Conservation (phyloP, 1,284 basidiomycete species). For the Gastroboletus turbinatus region DNA sequence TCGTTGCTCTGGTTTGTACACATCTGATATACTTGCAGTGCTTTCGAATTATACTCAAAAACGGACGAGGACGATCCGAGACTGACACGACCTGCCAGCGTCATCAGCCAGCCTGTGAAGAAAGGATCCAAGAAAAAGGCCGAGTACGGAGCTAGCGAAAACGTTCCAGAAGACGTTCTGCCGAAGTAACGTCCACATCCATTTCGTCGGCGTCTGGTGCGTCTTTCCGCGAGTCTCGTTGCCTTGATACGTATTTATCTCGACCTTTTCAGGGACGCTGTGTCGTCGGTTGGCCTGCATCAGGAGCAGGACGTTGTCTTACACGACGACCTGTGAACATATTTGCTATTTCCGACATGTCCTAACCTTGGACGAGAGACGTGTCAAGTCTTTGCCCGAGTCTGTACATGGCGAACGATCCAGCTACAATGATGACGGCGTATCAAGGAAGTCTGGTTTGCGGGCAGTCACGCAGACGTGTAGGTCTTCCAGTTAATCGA, state of each 20-base stretch:
- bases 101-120: conserved; percentile 10
- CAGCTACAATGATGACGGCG: conserved; percentile 4
- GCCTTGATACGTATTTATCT: not conserved
- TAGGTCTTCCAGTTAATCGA: conserved; percentile 20
- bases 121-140: conserved; percentile 15
- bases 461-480: conserved; percentile 38
- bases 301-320: conserved; percentile 28
- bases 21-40: conserved; percentile 16
- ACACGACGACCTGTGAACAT: conserved; percentile 29
- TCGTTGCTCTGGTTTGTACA: not conserved
- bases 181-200: conserved; percentile 26
- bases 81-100: conserved; percentile 7
- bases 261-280: conserved; percentile 28
- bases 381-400: conserved; percentile 43
- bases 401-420: conserved; percentile 31
- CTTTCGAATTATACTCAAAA: conserved; percentile 32
- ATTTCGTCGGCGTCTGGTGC: conserved; percentile 41
- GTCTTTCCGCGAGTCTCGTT: not conserved
- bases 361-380: conserved; percentile 39
- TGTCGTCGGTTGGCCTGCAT: conserved; percentile 38
- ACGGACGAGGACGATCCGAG: conserved; percentile 17
- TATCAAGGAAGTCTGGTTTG: conserved; percentile 39
- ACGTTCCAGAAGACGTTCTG: conserved; percentile 30
- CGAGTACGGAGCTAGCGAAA: conserved; percentile 15
- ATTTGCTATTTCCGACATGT: conserved; percentile 35